Evolutionary conservation across 306 rosid genomes (phyloP), one percentile per base, ranked within the genome.

Genomic region (Alnus glutinosa): DNA sequence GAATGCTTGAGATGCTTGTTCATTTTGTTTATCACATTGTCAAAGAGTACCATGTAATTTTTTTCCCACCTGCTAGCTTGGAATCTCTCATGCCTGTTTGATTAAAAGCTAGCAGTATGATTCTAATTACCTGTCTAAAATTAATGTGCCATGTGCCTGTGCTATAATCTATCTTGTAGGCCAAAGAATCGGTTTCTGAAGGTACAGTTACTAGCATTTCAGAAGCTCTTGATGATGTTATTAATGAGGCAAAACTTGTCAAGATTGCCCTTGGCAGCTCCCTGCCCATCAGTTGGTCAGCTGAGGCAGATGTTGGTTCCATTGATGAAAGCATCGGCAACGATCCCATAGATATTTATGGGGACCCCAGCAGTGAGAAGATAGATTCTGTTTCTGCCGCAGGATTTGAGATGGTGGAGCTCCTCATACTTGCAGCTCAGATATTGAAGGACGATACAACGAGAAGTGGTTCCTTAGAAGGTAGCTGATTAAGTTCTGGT

Each of bases 361-460:
- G 82, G 83, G 86, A 86, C 63, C 42, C 83, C 75, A 61, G 71
- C 77, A 77, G 72, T 49, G 90, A 87, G 77, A 95, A 95, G 87
- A 81, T 86, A 42, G 98, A 95, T 82, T 64, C 85, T 52, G 91
- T 95, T 62, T 83, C 92, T 73, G 94, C 92, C 66, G 96, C 93
- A 9, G 99, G 99, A 80, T 87, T 95, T 81, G 96, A 95, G 88
- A 93, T 95, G 99, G 97, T 91, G 83, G 99, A 95, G 83, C 99
- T 95, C 73, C 80, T 93, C 81, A 82, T 90, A 74, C 87, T 90
- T 83, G 90, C 90, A 8, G 97, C 96, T 4, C 94, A 89, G 82
- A 66, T 82, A 70, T 78, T 93, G 86, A 91, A 85, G 87, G 88
- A 88, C 44, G 71, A 75, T 75, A 55, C 62, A 12, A 68, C 71